Base-by-base conservation (phyloP, 108 stramenopile species). In the Nitzschia sp. region DNA sequence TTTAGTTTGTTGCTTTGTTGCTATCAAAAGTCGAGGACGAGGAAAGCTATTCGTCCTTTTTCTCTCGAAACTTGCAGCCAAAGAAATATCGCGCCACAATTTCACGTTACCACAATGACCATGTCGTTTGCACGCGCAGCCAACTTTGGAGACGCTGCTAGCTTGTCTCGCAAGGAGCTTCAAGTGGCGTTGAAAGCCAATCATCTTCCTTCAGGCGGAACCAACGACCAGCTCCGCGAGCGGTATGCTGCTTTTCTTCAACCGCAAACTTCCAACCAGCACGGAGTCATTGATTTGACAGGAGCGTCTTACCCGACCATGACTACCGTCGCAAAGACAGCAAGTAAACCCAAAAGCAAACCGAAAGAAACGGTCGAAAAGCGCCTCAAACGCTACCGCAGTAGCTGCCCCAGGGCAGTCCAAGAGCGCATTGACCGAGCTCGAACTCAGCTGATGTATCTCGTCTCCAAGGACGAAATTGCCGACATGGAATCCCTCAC, bases 391-490 rank as follows among this genome's bases (percentile, higher is more conserved):
- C 67, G 69, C 31, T 71, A 51, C 24, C 81, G 81, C 24, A 21
- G 46, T 18, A 21, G 23, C n/a, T 55, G 53, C 42, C 47, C 81
- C 27, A 9, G 9, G 31, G 47, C 26, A 11, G 61, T 71, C 33
- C 68, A 46, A 28, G 34, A 82, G 32, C 76, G 81, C 2, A 82
- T 82, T 57, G 62, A 69, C 1, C 60, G 81, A 21, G 76, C 77
- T 26, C 28, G 33, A 21, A 46, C 54, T n/a, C 77, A 82, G 59
- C 67, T 49, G 1, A 26, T 82, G 31, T 82, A 47, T 53, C 61
- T 82, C 0, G 63, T 78, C 27, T 18, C 66, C n/a, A 19, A 46
- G 9, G 35, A 53, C 17, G 5, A 47, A 23, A 32, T 34, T 3
- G 38, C 23, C 0, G 53, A 56, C 23, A 38, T 38, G 48, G 11